Evolutionary conservation across 345 rosid genomes (phyloP).

Genomic region (Firmiana major): DNA sequence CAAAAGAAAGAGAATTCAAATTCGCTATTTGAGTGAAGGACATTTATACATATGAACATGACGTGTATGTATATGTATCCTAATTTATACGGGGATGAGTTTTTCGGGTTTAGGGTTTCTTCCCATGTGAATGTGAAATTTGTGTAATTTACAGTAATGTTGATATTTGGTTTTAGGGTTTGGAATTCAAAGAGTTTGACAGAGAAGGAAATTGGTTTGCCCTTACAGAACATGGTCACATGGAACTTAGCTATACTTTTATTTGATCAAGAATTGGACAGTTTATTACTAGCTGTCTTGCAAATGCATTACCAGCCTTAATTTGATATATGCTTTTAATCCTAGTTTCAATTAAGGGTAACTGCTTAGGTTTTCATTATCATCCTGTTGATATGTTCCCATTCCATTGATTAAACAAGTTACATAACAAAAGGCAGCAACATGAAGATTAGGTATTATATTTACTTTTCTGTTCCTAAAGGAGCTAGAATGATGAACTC

Average conservation of each 20-base stretch:
- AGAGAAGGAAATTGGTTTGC: neutral
- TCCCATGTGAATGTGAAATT: neutral
- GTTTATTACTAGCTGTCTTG: neutral
- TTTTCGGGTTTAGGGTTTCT: neutral
- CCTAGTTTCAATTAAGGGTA: neutral
- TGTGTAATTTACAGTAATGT: neutral
- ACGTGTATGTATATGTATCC: neutral
- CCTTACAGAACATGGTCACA: conserved; percentile 3
- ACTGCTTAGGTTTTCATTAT: neutral
- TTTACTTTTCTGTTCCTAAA: too few species aligned
- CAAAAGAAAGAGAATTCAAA: too few species aligned
- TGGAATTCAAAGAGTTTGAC: neutral
- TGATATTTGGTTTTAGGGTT: too few species aligned
- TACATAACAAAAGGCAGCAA: too few species aligned
- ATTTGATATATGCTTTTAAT: too few species aligned
- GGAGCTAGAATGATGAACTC: too few species aligned
- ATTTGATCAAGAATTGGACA: neutral
- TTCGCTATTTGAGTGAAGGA: too few species aligned
- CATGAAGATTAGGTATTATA: too few species aligned
- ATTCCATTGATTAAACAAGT: too few species aligned
- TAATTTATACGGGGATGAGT: neutral
- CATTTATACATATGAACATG: neutral
- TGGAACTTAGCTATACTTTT: neutral
- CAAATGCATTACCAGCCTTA: neutral
- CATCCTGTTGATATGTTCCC: too few species aligned